phyloP scores from a whole-genome alignment of 768 basidiomycete species.

The Kwoniella dendrophila region DNA sequence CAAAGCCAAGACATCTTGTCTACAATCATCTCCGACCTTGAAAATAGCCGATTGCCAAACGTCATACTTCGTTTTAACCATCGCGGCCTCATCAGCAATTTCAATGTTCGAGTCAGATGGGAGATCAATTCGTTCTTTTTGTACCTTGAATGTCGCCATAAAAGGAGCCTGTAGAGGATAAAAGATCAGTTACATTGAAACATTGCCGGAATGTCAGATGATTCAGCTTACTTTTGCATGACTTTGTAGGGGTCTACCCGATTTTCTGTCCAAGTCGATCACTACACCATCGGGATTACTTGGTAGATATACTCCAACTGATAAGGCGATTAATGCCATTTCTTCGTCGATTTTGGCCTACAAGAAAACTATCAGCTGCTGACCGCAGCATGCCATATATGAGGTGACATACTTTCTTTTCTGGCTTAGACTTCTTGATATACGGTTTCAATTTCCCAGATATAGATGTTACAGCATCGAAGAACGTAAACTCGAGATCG shows the following conservation, averaged over 20 bases:
- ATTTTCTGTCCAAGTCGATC: slow-evolving; percentile 95
- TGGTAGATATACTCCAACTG: slow-evolving; percentile 94
- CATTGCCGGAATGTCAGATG: neutral
- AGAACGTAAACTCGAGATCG: slow-evolving; percentile 92
- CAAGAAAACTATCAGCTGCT: slow-evolving; percentile 11
- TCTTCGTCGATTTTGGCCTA: slow-evolving; percentile 99
- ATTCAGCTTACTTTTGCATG: slow-evolving; percentile 78
- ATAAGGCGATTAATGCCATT: slow-evolving; percentile 92
- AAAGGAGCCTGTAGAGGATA: slow-evolving; percentile 78
- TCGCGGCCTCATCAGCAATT: slow-evolving; percentile 58
- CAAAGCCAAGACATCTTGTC: slow-evolving; percentile 95
- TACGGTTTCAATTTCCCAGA: slow-evolving; percentile 95
- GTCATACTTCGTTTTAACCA: slow-evolving; percentile 63
- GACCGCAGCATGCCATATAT: slow-evolving; percentile 6
- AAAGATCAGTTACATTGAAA: slow-evolving; percentile 13
- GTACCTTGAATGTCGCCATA: slow-evolving; percentile 99
- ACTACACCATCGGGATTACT: slow-evolving; percentile 96
- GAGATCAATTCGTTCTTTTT: slow-evolving; percentile 74
- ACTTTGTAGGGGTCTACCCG: slow-evolving; percentile 91
- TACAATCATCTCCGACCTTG: slow-evolving; percentile 99
- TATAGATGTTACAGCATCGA: slow-evolving; percentile 94
- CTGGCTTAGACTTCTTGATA: slow-evolving; percentile 90
- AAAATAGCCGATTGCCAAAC: slow-evolving; percentile 98
- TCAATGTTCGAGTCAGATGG: slow-evolving; percentile 74
- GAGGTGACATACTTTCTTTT: slow-evolving; percentile 77